Evolutionary conservation across 163 green algal genomes (phyloP).

Genomic region (Coccomyxa subellipsoidea): DNA sequence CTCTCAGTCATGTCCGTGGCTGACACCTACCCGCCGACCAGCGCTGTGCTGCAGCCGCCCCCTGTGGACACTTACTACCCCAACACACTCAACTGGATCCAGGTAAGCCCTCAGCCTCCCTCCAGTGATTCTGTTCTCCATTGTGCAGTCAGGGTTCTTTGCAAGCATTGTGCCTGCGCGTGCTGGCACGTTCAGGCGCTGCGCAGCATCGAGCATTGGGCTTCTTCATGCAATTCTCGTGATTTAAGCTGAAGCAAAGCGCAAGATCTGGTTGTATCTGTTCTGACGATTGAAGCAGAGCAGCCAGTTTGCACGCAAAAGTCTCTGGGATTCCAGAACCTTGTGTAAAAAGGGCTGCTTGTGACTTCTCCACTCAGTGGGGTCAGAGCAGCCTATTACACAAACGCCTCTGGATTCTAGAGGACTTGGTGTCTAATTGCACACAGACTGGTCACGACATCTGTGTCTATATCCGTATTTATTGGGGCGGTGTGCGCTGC

Average conservation of each 20-base stretch:
- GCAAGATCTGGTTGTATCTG: not conserved
- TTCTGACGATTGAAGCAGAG: too few species aligned
- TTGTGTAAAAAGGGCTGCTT: too few species aligned
- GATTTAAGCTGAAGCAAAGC: not conserved
- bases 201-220: not conserved
- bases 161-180: too few species aligned
- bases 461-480: not conserved
- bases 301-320: too few species aligned
- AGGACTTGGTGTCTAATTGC: too few species aligned
- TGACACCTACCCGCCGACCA: not conserved
- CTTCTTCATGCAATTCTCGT: not conserved
- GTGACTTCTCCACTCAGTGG: too few species aligned
- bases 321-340: too few species aligned
- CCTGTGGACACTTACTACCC: not conserved
- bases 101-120: not conserved
- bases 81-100: not conserved
- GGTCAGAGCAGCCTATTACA: too few species aligned
- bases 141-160: too few species aligned
- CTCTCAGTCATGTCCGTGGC: constrained; percentile 11
- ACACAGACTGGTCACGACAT: not conserved
- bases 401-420: too few species aligned
- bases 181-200: not conserved
- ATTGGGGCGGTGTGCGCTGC: not conserved
- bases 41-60: not conserved
- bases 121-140: not conserved